These are phyloP conservation scores for Ormosia semicastrata DNA, from an alignment of 306 rosid genomes.

Conservation along the genomic window DNA sequence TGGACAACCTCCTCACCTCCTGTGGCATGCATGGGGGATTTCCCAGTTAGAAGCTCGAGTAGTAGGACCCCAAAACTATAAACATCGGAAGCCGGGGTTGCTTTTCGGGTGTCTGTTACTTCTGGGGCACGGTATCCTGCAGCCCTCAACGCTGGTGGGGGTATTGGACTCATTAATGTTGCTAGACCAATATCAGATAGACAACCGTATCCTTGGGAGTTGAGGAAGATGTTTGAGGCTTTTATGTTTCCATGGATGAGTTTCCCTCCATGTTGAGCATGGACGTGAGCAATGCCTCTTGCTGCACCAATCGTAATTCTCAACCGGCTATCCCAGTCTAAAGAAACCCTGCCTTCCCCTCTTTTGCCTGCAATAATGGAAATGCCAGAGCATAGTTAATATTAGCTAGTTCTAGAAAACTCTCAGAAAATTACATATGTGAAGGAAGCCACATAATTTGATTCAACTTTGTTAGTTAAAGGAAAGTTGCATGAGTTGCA, in stretches of 20 bases:
- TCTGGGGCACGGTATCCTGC: conserved; percentile 83
- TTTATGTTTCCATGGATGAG: conserved; percentile 81
- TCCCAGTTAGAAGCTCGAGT: conserved; percentile 89
- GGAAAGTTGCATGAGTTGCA: background rate
- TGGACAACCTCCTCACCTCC: conserved; percentile 73
- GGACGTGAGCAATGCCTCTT: conserved; percentile 81
- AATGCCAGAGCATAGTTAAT: conserved; percentile 4
- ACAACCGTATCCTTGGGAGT: conserved; percentile 73
- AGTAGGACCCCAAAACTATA: conserved; percentile 75
- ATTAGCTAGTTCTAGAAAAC: background rate
- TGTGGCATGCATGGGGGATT: conserved; percentile 53
- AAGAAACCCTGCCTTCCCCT: conserved; percentile 52
- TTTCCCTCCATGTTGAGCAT: conserved; percentile 59
- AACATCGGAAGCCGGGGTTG: conserved; percentile 60
- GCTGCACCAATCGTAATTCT: conserved; percentile 74
- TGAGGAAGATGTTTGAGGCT: conserved; percentile 81
- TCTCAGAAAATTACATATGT: background rate
- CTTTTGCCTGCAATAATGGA: conserved; percentile 53
- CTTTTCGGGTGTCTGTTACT: conserved; percentile 66
- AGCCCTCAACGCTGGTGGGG: conserved; percentile 47
- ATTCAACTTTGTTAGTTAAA: background rate
- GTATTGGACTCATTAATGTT: conserved; percentile 52
- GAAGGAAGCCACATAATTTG: background rate
- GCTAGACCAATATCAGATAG: conserved; percentile 66
- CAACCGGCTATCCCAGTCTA: conserved; percentile 76